These are phyloP conservation scores for Saccharomycopsis selenospora DNA, from an alignment of 805 yeast species.

Conservation along the genomic window DNA sequence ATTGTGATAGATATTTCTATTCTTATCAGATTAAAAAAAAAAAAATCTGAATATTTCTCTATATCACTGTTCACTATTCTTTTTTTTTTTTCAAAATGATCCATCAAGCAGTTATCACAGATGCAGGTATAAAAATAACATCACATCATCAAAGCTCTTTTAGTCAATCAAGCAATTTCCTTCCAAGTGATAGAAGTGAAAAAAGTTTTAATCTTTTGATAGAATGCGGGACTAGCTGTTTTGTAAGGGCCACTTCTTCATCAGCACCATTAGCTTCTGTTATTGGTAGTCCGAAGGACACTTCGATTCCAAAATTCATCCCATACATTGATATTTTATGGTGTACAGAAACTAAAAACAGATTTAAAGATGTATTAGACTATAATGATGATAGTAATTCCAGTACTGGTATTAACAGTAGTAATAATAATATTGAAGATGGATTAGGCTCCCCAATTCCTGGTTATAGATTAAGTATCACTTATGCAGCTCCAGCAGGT, in stretches of 20 bases:
- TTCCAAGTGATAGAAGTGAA: too few relatives aligned
- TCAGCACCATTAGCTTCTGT: too few relatives aligned
- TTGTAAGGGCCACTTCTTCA: not conserved
- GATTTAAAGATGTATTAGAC: not conserved
- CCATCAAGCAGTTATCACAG: not conserved
- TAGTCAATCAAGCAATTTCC: too few relatives aligned
- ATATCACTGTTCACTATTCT: too few relatives aligned
- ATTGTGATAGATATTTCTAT: too few relatives aligned
- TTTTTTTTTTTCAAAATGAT: too few relatives aligned
- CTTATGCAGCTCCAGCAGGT: not conserved
- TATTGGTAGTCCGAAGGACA: not conserved
- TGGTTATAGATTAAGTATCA: not conserved
- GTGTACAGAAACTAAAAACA: not conserved
- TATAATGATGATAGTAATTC: not conserved
- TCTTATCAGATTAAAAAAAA: too few relatives aligned
- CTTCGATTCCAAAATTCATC: conserved; percentile 1
- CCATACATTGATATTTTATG: not conserved
- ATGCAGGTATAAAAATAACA: not conserved
- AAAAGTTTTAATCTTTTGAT: not conserved
- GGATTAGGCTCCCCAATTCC: not conserved
- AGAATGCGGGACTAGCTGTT: not conserved
- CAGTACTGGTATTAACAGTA: not conserved
- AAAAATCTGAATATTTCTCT: too few relatives aligned
- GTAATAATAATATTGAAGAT: not conserved
- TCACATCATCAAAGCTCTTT: too few relatives aligned